Evolutionary conservation across 345 rosid genomes (phyloP).

Genomic region (Toxicodendron radicans): DNA sequence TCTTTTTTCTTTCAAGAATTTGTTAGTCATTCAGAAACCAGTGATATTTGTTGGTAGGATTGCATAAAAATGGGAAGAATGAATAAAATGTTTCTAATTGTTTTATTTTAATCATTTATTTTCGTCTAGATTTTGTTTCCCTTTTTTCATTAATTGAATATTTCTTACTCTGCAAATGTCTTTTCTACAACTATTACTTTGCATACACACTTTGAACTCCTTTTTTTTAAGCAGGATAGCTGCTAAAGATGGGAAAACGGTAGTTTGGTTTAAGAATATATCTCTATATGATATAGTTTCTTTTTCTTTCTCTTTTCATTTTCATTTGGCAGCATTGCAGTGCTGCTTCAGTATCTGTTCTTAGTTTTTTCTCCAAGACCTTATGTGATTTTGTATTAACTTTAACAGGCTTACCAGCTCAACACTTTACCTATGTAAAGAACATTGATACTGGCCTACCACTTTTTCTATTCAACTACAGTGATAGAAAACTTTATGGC

Average conservation of each 20-base stretch:
- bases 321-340: conserved; percentile 11
- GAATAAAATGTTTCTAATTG: background rate
- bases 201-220: background rate
- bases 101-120: background rate
- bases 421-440: conserved; percentile 54
- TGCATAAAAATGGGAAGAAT: background rate
- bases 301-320: background rate
- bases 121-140: background rate
- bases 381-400: background rate
- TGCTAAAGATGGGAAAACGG: background rate
- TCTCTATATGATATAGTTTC: background rate
- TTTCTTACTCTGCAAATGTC: background rate
- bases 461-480: conserved; percentile 81
- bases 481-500: conserved; percentile 70
- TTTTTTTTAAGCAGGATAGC: background rate
- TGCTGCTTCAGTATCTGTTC: conserved; percentile 11
- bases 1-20: background rate
- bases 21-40: background rate
- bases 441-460: conserved; percentile 64
- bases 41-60: background rate
- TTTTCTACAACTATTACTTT: background rate
- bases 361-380: conserved; percentile 9
- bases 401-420: conserved; percentile 62
- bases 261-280: background rate
- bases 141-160: background rate